Evolutionary conservation across 1,139 yeast genomes (phyloP), one percentile per base, ranked within the genome.

Genomic region (Kurtzmaniella natalensis): DNA sequence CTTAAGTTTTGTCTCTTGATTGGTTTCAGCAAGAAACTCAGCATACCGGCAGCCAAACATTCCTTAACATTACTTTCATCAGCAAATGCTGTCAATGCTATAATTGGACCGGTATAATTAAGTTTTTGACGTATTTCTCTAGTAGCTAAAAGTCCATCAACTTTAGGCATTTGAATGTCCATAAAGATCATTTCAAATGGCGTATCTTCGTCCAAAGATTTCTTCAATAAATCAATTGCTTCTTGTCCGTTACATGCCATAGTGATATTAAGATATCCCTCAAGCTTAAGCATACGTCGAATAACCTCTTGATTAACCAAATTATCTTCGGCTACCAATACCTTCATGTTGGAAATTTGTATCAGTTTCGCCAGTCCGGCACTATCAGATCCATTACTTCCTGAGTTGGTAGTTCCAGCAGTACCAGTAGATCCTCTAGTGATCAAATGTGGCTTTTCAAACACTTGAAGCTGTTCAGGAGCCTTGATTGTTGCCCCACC

Each of bases 121-220:
- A 85, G 59, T 33, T 81, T 78, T 20, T 72, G 62, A 33, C 96
- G 69, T 28, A 92, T 84, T 53, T 73, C 66, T 46, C 68, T 74
- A 0, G 96, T 86, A 1, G 97, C 95, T 21, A 78, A 67, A 29
- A 89, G 60, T 2, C 98, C 98, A 55, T 88, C 95, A 45, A 86
- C 71, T 46, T 76, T 79, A 2, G 97, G 98, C 98, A 92, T 92
- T 57, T 88, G 96, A 34, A 92, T 87, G 59, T 92, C 98, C 97
- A 92, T 89, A 51, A 92, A 84, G 6, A 92, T 76, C 35, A 92
- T 60, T 48, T 85, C 92, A 54, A 70, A 87, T 17, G 55, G 47
- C 13, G 59, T 57, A 18, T 61, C 56, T 11, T 50, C 48, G 13
- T 60, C 69, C 36, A 67, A 61, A 4, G 80, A 66, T 25, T 69